These are phyloP conservation scores for Cryptococcus neoformans DNA, from an alignment of 1,284 basidiomycete species.

Conservation along the genomic window DNA sequence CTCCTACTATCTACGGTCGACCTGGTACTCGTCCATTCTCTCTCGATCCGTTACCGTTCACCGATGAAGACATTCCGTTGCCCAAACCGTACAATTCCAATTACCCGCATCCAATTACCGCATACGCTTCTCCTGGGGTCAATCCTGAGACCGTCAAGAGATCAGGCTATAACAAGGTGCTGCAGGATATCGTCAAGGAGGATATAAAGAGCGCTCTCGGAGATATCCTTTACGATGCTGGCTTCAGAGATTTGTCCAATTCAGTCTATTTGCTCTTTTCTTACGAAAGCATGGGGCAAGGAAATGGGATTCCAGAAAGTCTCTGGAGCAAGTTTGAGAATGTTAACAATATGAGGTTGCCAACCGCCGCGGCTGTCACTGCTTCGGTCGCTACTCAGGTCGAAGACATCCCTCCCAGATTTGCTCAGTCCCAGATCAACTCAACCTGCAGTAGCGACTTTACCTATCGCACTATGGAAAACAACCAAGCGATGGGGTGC, in stretches of 20 bases:
- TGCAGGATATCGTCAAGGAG: conserved; percentile 17
- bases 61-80: conserved; percentile 25
- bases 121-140: conserved; percentile 39
- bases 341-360: conserved; percentile 1
- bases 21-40: conserved; percentile 30
- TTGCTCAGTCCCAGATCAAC: not conserved
- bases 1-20: conserved; percentile 1
- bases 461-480: not conserved
- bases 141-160: conserved; percentile 25
- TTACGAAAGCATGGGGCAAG: conserved; percentile 19
- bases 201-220: conserved; percentile 26
- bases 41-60: conserved; percentile 19
- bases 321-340: conserved; percentile 29
- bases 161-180: conserved; percentile 26
- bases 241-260: conserved; percentile 21
- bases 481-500: not conserved
- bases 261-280: conserved; percentile 21
- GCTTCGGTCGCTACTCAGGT: conserved; percentile 1
- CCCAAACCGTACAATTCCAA: conserved; percentile 39
- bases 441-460: not conserved
- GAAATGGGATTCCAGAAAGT: conserved; percentile 43
- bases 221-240: conserved; percentile 29
- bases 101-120: conserved; percentile 43
- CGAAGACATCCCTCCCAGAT: not conserved
- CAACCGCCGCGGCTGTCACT: conserved; percentile 4